Evolutionary conservation across 2,329 filamentous ascomycete species (phyloP), one percentile per base, ranked within the genome.

Genomic region (Ceratocystis papillata): DNA sequence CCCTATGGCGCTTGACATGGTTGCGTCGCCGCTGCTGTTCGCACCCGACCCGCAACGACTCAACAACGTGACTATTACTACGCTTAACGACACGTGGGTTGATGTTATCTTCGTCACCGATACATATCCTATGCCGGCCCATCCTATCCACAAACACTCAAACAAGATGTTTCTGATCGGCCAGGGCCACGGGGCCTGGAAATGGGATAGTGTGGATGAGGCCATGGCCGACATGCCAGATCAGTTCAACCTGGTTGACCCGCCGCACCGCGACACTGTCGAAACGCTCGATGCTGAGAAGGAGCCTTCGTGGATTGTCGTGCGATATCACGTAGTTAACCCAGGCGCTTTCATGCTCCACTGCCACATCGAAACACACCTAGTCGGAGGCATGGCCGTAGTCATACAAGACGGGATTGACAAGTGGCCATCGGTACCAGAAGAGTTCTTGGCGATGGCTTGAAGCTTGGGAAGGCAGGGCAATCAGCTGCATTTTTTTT

Each of bases 141-240:
- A 87, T 67, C 81, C 83, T 0, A 81, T 87, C 63, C 84, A 87
- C 77, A 86, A 86, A 75, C 84, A 87, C 73, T 79, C 80, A 60
- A 83, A 80, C 70, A 84, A 83, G 71, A 83, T 81, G 74, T 86
- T 78, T 70, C 73, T 79, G 22, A 77, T 87, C 44, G 84, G 84
- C 0, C 67, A 73, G 0, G 84, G 83, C 1, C 70, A 69, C 0
- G 81, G 82, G 0, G 65, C 69, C 1, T 87, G 82, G 71, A 77
- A 75, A 12, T 87, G 80, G 77, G 72, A 71, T 1, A 78, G 77
- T 0, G 80, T 86, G 0, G 79, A 77, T 0, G 80, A 84, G 65
- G 84, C 84, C 0, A 74, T 76, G 1, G 70, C 72, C 10, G 75
- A 76, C 15, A 73, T 75, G 0, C 82, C 82, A 0, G 73, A 76